These are phyloP conservation scores for Citrus hindsii DNA, from an alignment of 345 rosid genomes.

Conservation along the genomic window DNA sequence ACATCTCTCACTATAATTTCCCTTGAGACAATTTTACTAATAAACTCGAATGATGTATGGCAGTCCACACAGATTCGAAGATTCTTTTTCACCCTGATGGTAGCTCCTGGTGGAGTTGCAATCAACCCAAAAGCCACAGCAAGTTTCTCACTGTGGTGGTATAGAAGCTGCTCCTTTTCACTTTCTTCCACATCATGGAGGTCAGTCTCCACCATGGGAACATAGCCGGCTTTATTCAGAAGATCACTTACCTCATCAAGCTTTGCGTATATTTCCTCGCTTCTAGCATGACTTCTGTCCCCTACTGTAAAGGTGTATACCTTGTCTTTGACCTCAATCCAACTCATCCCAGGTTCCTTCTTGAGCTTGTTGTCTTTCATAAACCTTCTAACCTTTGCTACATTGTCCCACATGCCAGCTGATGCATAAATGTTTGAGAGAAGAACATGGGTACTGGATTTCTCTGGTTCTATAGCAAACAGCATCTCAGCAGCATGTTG, in stretches of 20 bases:
- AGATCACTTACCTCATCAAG: conserved; percentile 47
- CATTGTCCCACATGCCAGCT: conserved; percentile 54
- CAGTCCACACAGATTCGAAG: conserved; percentile 59
- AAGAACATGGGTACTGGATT: conserved; percentile 50
- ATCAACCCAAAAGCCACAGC: conserved; percentile 69
- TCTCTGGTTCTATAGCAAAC: conserved; percentile 48
- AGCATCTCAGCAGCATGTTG: conserved; percentile 54
- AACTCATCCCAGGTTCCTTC: conserved; percentile 63
- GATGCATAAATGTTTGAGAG: conserved; percentile 60
- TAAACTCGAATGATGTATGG: conserved; percentile 46
- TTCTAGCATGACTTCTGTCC: conserved; percentile 49
- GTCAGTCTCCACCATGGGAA: conserved; percentile 50
- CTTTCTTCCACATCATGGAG: conserved; percentile 52
- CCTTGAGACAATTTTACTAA: conserved; percentile 47
- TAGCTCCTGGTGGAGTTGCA: conserved; percentile 50
- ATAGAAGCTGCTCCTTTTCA: conserved; percentile 50
- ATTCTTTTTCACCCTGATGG: conserved; percentile 67
- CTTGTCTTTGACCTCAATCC: conserved; percentile 59
- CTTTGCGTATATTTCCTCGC: conserved; percentile 49
- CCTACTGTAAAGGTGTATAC: conserved; percentile 54
- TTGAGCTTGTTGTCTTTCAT: conserved; percentile 56
- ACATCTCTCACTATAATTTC: conserved; percentile 60
- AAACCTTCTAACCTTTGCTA: conserved; percentile 43
- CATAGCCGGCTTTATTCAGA: conserved; percentile 51
- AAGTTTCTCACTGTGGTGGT: conserved; percentile 60